Evolutionary conservation across 208 protist genomes (phyloP).

Genomic region (Acanthamoeba polyphaga): DNA sequence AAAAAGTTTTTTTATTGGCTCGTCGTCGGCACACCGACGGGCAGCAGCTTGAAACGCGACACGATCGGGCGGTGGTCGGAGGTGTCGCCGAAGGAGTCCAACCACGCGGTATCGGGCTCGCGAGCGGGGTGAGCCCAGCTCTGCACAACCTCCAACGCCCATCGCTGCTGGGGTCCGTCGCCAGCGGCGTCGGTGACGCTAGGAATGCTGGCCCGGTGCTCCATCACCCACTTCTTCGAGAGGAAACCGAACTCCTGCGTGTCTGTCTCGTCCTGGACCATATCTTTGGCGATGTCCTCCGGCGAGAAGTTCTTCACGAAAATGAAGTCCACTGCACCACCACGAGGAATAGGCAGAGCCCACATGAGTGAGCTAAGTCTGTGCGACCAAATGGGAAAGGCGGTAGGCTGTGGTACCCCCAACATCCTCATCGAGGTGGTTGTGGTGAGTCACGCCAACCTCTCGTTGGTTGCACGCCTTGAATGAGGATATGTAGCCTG

Average conservation of each 20-base stretch:
- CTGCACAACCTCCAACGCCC: not conserved
- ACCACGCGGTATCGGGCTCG: slow-evolving; percentile 1
- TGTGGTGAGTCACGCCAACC: slow-evolving; percentile 55
- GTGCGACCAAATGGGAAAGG: not conserved
- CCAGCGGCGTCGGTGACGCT: not conserved
- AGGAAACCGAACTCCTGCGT: not conserved
- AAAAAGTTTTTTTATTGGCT: too few species aligned
- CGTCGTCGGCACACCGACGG: too few species aligned
- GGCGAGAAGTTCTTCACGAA: slow-evolving; percentile 53
- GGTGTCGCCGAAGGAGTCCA: not conserved
- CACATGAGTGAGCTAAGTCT: not conserved
- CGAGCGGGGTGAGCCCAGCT: slow-evolving; percentile 16
- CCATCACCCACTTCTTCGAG: not conserved
- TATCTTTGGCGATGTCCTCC: not conserved
- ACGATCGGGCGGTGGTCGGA: slow-evolving; percentile 65
- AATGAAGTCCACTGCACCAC: slow-evolving; percentile 43
- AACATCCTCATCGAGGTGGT: slow-evolving; percentile 60
- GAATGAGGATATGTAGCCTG: not conserved
- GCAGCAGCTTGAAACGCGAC: not conserved
- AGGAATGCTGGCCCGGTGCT: not conserved
- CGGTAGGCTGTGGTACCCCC: not conserved
- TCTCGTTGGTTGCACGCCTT: not conserved
- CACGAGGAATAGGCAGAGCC: not conserved
- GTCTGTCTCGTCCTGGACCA: not conserved
- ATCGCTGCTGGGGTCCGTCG: not conserved